Conservation (phyloP, 257 asterid genomes). For the Gentiana dahurica region DNA sequence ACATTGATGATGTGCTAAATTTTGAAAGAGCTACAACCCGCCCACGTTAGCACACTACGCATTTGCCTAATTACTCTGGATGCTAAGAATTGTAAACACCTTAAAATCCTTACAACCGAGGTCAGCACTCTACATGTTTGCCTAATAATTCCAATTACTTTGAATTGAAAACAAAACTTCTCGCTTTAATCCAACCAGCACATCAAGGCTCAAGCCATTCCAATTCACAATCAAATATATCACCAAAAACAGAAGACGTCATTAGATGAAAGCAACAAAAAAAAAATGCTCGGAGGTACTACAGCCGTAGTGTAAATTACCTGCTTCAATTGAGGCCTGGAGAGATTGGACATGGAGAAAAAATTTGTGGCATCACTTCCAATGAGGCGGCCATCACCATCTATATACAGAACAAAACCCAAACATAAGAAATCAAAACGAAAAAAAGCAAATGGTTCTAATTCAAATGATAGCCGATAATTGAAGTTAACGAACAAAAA, state of each 20-base stretch:
- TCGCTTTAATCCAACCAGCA: too few species aligned
- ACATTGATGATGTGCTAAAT: too few species aligned
- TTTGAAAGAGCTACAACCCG: too few species aligned
- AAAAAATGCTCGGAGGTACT: too few species aligned
- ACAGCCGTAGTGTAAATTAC: conserved; percentile 11
- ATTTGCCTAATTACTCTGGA: too few species aligned
- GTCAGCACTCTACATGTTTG: background rate
- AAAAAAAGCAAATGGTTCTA: background rate
- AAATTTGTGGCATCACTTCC: conserved; percentile 64
- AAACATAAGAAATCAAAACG: background rate
- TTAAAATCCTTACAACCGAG: background rate
- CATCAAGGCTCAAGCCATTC: too few species aligned
- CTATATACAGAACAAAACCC: conserved; percentile 22
- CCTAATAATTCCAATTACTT: background rate
- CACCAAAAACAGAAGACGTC: too few species aligned
- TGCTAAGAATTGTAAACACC: background rate
- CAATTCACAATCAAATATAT: too few species aligned
- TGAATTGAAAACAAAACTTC: background rate
- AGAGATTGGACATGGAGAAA: conserved; percentile 54
- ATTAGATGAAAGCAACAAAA: too few species aligned
- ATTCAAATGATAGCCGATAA: background rate
- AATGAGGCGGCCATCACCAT: conserved; percentile 75
- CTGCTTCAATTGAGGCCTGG: conserved; percentile 75
- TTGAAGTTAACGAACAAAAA: background rate
- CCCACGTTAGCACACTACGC: background rate